phyloP scores from a whole-genome alignment of 345 rosid genomes.

The Lumnitzera littorea region DNA sequence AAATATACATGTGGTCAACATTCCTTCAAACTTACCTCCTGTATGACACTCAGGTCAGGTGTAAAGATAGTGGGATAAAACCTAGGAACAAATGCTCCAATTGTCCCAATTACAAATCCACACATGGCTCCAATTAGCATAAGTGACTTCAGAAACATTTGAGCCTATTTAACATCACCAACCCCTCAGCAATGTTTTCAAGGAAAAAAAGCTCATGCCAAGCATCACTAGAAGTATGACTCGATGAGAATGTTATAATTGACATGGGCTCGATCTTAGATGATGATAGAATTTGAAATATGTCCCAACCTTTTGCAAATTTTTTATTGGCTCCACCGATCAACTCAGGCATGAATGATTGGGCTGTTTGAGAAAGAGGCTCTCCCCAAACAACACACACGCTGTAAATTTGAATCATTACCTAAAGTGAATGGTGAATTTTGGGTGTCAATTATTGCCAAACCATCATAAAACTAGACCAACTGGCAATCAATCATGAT shows the following conservation, averaged over 20 bases:
- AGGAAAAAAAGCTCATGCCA: too few species aligned
- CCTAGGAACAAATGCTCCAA: constrained; percentile 64
- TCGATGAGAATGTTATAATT: too few species aligned
- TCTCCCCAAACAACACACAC: constrained; percentile 74
- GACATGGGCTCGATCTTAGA: too few species aligned
- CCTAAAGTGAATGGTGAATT: constrained; percentile 8
- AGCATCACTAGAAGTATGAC: too few species aligned
- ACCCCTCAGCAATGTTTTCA: too few species aligned
- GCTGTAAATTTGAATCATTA: constrained; percentile 48
- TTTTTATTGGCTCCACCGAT: constrained; percentile 55
- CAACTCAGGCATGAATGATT: constrained; percentile 89
- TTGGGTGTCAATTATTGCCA: not conserved
- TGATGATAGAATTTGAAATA: too few species aligned
- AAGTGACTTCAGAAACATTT: constrained; percentile 73
- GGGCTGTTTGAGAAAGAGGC: constrained; percentile 95
- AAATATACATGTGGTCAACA: not conserved
- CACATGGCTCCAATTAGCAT: constrained; percentile 52
- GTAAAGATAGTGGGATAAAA: constrained; percentile 70
- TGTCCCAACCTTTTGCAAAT: constrained; percentile 46
- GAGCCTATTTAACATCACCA: constrained; percentile 38
- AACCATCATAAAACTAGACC: not conserved
- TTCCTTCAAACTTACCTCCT: constrained; percentile 36
- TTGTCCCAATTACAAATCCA: constrained; percentile 48
- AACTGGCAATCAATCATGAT: not conserved
- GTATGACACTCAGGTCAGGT: constrained; percentile 45